Conservation (phyloP, 2,329 filamentous ascomycete genomes). For the Apiospora saccharicola region DNA sequence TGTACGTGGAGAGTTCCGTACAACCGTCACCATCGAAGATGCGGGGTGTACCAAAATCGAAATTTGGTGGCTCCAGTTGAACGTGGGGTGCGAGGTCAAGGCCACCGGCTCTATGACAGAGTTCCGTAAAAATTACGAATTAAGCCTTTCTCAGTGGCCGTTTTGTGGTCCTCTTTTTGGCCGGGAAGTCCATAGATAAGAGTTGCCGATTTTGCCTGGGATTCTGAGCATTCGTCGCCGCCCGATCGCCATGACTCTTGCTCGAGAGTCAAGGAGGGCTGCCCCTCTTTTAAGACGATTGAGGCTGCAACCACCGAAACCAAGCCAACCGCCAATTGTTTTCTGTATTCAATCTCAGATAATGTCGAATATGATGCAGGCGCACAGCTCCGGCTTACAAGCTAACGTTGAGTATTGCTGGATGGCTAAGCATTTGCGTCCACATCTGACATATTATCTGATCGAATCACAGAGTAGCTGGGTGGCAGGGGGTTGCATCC, state of each 20-base stretch:
- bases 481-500: slow-evolving; percentile 21
- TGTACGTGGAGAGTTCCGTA: neutral
- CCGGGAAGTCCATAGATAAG: slow-evolving; percentile 1
- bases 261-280: slow-evolving; percentile 5
- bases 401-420: slow-evolving; percentile 25
- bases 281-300: neutral
- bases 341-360: neutral
- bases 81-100: slow-evolving; percentile 6
- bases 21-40: neutral
- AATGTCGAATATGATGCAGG: slow-evolving; percentile 25
- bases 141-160: neutral
- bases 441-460: slow-evolving; percentile 27
- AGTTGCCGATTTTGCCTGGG: neutral
- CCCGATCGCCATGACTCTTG: slow-evolving; percentile 13
- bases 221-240: slow-evolving; percentile 13
- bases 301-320: slow-evolving; percentile 8
- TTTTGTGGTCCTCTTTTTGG: slow-evolving; percentile 9
- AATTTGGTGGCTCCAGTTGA: slow-evolving; percentile 6
- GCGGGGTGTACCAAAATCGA: slow-evolving; percentile 14
- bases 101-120: neutral
- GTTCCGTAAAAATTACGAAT: slow-evolving; percentile 11
- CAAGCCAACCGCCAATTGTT: neutral
- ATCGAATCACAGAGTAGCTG: slow-evolving; percentile 31
- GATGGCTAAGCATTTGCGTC: slow-evolving; percentile 24
- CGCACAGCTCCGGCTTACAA: slow-evolving; percentile 24